Evolutionary conservation across 345 rosid genomes (phyloP), one percentile per base, ranked within the genome.

Genomic region (Melaleuca alternifolia): DNA sequence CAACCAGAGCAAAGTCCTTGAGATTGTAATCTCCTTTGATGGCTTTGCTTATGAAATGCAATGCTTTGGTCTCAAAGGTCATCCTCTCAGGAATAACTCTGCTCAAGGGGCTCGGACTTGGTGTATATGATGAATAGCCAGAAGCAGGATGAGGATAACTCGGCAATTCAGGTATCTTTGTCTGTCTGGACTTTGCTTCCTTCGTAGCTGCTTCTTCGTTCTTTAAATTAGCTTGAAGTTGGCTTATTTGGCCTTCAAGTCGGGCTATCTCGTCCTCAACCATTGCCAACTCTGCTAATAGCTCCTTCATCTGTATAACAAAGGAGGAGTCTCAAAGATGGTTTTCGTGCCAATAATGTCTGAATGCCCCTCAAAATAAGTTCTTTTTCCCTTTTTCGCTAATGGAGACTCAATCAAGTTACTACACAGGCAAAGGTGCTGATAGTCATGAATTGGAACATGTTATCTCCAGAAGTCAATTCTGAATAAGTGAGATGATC

Each of bases 1-100:
- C 95, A 57, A 86, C 90, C 3, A 89, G 82, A 82, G 87, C 93
- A 89, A 93, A 94, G 91, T 93, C 95, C 84, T 88, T 92, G 7
- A 89, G 86, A 30, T 86, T 77, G 57, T 93, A 96, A 88, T 95
- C 98, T 6, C 95, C 96, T 87, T 95, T 95, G 56, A 96, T 97
- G 57, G 99, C 95, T 91, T 96, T 97, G 86, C 93, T 96, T 56
- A 97, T 96, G 89, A 97, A 97, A 89, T 95, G 98, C 90, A 97
- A 84, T 9, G 99, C 94, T 93, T 95, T 94, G 75, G 99, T 93
- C 76, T 92, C 98, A 87, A 96, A 95, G 48, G 91, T 88, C 87
- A 89, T 54, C 86, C 90, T 92, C 21, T 92, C 95, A 8, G 90
- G 93, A 24, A 51, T 88, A 75, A 59, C 86, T 86, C 87, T 91